Base-by-base conservation (phyloP, 768 basidiomycete genomes). In the Tulasnella sp. region DNA sequence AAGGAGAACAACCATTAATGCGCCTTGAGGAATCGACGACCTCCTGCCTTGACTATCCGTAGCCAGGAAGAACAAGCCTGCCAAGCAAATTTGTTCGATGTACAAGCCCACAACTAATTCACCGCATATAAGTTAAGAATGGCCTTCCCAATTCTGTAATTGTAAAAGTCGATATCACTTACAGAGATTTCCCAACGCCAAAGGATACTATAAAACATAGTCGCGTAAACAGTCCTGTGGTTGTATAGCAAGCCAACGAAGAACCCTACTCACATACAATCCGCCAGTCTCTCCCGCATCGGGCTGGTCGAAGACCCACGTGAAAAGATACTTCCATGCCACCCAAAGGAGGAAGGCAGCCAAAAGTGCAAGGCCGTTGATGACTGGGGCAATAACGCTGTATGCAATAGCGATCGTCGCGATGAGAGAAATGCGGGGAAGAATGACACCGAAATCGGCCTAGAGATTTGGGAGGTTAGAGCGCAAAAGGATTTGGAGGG, bases 61-160 rank as follows among this genome's bases (percentile, higher is more conserved):
- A 10, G 86, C 80, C 77, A 94, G 85, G 88, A 94, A 93, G 86
- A 93, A 92, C 14, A 93, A 86, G 24, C 90, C 91, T 8, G 88
- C 87, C 24, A 93, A 85, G 81, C 90, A 91, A 40, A 92, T 85
- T 82, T 93, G 90, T 82, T 92, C 89, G 82, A 93, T 91, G 83
- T 94, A 94, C 71, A 94, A 87, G 0, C 92, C 92, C 39, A 91
- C 89, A 82, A 93, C 85, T 91, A 85, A 82, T 86, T 83, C 14
- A 86, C 86, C 87, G 80, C 62, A 24, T 52, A 1, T 44, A 1
- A 34, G 36, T 31, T 77, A n/a, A 52, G 52, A 8, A 52, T 52
- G 52, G 6, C 24, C 24, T 21, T 52, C 52, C 8, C 6, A 9
- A 52, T 8, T 7, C 72, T 24, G 19, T 4, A 36, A 40, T 44